phyloP scores from a whole-genome alignment of 148 eudicot genomes.

The Hydrangea macrophylla region DNA sequence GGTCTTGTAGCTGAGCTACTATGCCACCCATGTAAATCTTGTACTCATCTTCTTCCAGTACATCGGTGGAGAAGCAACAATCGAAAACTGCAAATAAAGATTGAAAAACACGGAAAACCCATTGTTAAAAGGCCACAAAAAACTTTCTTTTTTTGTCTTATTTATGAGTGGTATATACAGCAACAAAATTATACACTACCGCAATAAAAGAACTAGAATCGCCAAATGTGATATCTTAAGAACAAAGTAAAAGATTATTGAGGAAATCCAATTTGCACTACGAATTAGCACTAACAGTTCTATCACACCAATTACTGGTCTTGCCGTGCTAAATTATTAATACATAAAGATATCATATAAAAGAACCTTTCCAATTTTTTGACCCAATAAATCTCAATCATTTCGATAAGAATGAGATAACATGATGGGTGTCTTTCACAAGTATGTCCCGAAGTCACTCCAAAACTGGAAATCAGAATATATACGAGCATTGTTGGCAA shows the following conservation, averaged over 20 bases:
- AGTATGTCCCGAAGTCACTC: background rate
- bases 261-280: background rate
- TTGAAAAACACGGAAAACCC: background rate
- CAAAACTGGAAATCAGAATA: background rate
- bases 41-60: constrained; percentile 61
- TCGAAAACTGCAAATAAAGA: constrained; percentile 52
- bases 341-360: background rate
- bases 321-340: background rate
- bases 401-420: background rate
- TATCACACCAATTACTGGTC: background rate
- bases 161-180: no score
- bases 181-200: no score
- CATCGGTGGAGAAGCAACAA: constrained; percentile 73
- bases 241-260: constrained; percentile 1
- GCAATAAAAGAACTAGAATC: no score
- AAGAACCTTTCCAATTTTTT: background rate
- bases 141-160: no score
- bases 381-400: background rate
- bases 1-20: constrained; percentile 62
- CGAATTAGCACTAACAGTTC: background rate
- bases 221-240: no score
- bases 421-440: background rate
- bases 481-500: background rate
- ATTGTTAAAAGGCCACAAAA: background rate
- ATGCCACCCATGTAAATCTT: constrained; percentile 60